These are phyloP conservation scores for Coprinopsis cinerea DNA, from an alignment of 768 basidiomycete genomes.

Conservation along the genomic window DNA sequence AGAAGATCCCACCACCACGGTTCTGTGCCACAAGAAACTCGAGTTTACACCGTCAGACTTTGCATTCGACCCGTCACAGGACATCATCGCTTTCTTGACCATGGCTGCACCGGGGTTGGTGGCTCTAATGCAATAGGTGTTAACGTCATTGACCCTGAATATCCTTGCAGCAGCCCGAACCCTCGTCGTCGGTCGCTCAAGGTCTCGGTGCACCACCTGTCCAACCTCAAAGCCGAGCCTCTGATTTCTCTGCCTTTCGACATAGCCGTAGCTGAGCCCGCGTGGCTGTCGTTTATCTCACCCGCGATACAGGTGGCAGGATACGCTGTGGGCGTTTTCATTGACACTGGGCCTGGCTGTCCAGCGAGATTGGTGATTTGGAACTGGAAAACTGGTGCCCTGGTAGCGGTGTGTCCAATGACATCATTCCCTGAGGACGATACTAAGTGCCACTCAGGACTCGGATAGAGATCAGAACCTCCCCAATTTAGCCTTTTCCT, in stretches of 20 bases:
- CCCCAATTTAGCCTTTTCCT: conserved; percentile 30
- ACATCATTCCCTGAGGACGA: not conserved
- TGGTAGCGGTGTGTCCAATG: conserved; percentile 34
- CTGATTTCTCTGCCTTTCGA: no score
- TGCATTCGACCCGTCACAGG: conserved; percentile 62
- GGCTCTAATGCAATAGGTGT: not conserved
- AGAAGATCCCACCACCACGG: conserved; percentile 12
- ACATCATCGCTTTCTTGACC: conserved; percentile 43
- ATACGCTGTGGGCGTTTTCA: conserved; percentile 47
- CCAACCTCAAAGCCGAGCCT: no score
- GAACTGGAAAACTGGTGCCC: conserved; percentile 45
- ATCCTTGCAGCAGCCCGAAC: no score
- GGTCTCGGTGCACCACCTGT: no score
- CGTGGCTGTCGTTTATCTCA: conserved; percentile 15
- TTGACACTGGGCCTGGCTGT: conserved; percentile 20
- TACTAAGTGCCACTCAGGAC: conserved; percentile 21
- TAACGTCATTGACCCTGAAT: not conserved
- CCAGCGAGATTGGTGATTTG: conserved; percentile 36
- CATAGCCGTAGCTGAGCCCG: no score
- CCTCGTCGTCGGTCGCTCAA: no score
- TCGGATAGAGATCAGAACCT: conserved; percentile 15
- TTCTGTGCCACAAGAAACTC: conserved; percentile 26
- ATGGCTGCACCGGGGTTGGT: conserved; percentile 11
- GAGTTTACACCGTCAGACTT: conserved; percentile 45
- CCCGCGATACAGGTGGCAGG: conserved; percentile 47